Percentiles rank a stretch among this genome's conserved stretches.
phyloP scores from a whole-genome alignment of 768 basidiomycete genomes.

The Coprinopsis strossmayeri region DNA sequence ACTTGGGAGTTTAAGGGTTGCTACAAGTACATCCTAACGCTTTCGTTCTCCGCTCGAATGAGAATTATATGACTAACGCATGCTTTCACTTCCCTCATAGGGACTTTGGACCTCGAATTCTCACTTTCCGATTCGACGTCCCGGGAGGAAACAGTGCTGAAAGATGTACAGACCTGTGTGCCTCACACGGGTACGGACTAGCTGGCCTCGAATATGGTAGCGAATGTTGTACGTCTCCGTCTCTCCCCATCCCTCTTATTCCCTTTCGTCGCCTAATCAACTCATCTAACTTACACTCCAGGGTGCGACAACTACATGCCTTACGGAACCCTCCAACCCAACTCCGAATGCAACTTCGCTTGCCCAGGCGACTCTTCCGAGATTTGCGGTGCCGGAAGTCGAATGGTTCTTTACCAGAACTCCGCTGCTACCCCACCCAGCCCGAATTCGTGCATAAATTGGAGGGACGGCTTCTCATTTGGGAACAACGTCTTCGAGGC shows the following conservation, averaged over 20 bases:
- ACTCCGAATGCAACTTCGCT: conserved; percentile 32
- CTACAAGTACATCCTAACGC: conserved; percentile 8
- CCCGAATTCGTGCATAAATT: conserved; percentile 13
- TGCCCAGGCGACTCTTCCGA: conserved; percentile 40
- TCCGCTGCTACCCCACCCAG: conserved; percentile 14
- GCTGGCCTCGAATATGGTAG: conserved; percentile 47
- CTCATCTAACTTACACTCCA: neutral
- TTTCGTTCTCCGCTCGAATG: neutral
- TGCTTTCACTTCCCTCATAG: neutral
- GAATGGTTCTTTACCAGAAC: conserved; percentile 37
- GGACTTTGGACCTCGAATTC: conserved; percentile 14
- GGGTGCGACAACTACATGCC: conserved; percentile 18
- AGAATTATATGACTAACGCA: neutral
- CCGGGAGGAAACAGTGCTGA: neutral
- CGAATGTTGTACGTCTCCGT: conserved; percentile 17
- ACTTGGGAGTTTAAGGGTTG: conserved; percentile 15
- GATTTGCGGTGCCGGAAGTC: conserved; percentile 38
- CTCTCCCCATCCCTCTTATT: neutral
- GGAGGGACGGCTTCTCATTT: conserved; percentile 12
- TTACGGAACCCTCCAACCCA: conserved; percentile 6
- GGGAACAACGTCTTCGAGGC: conserved; percentile 14
- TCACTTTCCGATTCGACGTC: conserved; percentile 12
- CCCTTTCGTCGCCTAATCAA: neutral
- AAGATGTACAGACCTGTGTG: conserved; percentile 16
- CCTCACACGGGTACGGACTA: conserved; percentile 25